Evolutionary conservation across 2,329 filamentous ascomycete species (phyloP).

Genomic region (Ceratocystis variospora): DNA sequence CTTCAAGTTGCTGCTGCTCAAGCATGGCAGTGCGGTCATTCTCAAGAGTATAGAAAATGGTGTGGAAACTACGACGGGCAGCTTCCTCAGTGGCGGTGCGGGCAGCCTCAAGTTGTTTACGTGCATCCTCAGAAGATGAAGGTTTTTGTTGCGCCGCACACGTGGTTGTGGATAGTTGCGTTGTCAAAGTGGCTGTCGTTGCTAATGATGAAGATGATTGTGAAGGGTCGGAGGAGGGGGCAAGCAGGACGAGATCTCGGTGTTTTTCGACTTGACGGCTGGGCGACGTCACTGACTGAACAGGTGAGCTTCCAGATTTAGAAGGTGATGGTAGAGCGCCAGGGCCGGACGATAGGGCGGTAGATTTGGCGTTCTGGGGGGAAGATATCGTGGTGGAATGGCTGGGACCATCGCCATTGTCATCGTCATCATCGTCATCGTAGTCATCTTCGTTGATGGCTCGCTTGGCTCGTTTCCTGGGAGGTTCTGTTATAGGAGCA

Average conservation of each 20-base stretch:
- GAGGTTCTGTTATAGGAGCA: slow-evolving; percentile 43
- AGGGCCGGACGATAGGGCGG: slow-evolving; percentile 36
- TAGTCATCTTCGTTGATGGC: slow-evolving; percentile 76
- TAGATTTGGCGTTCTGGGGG: slow-evolving; percentile 34
- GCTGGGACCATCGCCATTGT: slow-evolving; percentile 44
- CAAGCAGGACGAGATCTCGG: slow-evolving; percentile 16
- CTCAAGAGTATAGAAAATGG: slow-evolving; percentile 87
- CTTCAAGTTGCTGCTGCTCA: slow-evolving; percentile 91
- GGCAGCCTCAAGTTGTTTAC: slow-evolving; percentile 83
- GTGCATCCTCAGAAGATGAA: slow-evolving; percentile 71
- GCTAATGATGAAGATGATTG: slow-evolving; percentile 1
- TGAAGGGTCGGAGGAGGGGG: slow-evolving; percentile 8
- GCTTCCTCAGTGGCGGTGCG: slow-evolving; percentile 83
- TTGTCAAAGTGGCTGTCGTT: background rate
- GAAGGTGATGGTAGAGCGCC: slow-evolving; percentile 52
- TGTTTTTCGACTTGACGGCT: slow-evolving; percentile 23
- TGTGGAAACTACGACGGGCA: slow-evolving; percentile 81
- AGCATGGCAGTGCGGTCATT: slow-evolving; percentile 93
- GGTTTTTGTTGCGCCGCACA: slow-evolving; percentile 36
- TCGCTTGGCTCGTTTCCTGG: slow-evolving; percentile 60
- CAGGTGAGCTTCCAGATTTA: slow-evolving; percentile 54
- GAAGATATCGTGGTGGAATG: slow-evolving; percentile 31
- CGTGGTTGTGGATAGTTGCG: slow-evolving; percentile 26
- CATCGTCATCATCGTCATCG: slow-evolving; percentile 67
- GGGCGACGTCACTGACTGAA: slow-evolving; percentile 47